These are phyloP conservation scores for Diaporthe sp. DNA, from an alignment of 2,329 filamentous ascomycete genomes.

Conservation along the genomic window DNA sequence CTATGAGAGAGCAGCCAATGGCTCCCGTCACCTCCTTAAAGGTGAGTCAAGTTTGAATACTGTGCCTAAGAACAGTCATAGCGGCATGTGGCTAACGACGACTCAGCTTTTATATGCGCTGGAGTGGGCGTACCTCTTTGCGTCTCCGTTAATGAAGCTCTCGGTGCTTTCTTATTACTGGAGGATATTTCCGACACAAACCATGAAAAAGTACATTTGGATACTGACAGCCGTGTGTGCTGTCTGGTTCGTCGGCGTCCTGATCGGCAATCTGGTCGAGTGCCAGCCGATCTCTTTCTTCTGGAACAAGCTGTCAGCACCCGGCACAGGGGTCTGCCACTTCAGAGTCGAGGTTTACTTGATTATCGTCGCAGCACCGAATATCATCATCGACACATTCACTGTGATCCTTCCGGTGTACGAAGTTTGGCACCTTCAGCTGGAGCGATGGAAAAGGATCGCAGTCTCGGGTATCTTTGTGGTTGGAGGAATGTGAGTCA, in stretches of 20 bases:
- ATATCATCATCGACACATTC: conserved; percentile 8
- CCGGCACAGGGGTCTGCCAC: neutral
- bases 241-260: conserved; percentile 12
- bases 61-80: too few species aligned
- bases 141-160: conserved; percentile 12
- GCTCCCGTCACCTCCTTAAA: conserved; percentile 13
- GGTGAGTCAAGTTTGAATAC: neutral
- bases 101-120: conserved; percentile 20
- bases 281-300: conserved; percentile 28
- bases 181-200: conserved; percentile 16
- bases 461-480: conserved; percentile 20
- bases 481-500: conserved; percentile 23
- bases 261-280: conserved; percentile 20
- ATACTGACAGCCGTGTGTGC: neutral
- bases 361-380: conserved; percentile 23
- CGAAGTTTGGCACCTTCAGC: conserved; percentile 19
- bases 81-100: neutral
- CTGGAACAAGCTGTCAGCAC: conserved; percentile 22
- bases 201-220: conserved; percentile 3
- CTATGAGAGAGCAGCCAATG: conserved; percentile 9
- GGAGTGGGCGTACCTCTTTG: conserved; percentile 27
- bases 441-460: conserved; percentile 29
- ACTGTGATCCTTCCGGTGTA: conserved; percentile 21
- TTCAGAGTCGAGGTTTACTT: conserved; percentile 8
- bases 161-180: conserved; percentile 23